Evolutionary conservation across 768 basidiomycete genomes (phyloP), one percentile per base, ranked within the genome.

Genomic region (Agaricus sinodeliciosus): DNA sequence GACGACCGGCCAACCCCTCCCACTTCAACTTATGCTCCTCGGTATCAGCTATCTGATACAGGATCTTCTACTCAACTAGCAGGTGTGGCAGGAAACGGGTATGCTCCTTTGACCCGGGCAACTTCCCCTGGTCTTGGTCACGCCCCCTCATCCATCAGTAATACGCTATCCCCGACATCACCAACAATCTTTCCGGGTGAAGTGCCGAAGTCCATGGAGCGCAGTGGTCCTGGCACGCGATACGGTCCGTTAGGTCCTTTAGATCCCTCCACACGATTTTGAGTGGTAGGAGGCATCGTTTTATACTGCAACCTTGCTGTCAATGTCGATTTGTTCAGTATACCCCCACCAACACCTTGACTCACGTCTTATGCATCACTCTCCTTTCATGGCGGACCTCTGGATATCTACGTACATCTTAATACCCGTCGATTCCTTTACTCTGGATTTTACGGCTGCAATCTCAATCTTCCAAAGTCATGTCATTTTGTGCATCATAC

Each of bases 1-100:
- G 91, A 95, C 54, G 87, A 90, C 54, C 69, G 68, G 44, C 78
- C 77, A 18, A 75, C 81, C 18, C 79, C 80, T 22, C 69, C 70
- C n/a, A 60, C 66, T 18, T 67, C 74, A 3, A 67, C 72, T 25
- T 73, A 74, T 22, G 67, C 73, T 2, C 67, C 79, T 18, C 79
- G 84, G 44, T 88, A 82, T 60, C 86, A 86, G 59, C 71, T 87
- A 34, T 70, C 78, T 8, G 83, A 88, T 60, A 43, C 45, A 13
- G 72, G 74, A 25, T 75, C 76, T 13, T 67, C 74, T 16, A 67
- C 74, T 9, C 72, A 74, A 52, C 62, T 78, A 34, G 68, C 65
- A 13, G 71, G 69, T 44, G 61, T 72, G 4, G 62, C 63, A 44
- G 72, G 68, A 16, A 81, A 82, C 59, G 79, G 80, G 5, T 85